phyloP scores from a whole-genome alignment of 2,329 filamentous ascomycete species.

The Monilinia aucupariae region DNA sequence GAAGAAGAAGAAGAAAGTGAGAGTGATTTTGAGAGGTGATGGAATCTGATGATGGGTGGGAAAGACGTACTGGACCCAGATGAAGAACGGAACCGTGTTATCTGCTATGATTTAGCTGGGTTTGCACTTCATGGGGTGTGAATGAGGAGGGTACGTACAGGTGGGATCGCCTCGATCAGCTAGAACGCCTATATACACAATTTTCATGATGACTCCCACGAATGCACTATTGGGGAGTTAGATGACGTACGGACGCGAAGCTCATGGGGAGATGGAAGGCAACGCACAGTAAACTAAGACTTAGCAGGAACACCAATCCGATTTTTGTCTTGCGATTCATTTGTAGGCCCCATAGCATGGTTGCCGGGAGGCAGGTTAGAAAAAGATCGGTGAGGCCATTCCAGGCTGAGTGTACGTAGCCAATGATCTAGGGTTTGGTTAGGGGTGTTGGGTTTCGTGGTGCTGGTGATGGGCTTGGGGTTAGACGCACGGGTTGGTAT shows the following conservation, averaged over 20 bases:
- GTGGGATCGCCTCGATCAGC: constrained; percentile 20
- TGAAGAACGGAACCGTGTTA: constrained; percentile 19
- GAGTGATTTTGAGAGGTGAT: too few species aligned
- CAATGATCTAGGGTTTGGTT: constrained; percentile 2
- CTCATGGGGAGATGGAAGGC: too few species aligned
- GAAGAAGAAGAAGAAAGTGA: too few species aligned
- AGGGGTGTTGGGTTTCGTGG: not conserved
- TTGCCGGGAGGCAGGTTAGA: constrained; percentile 19
- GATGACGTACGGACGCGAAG: too few species aligned
- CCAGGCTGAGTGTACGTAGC: constrained; percentile 13
- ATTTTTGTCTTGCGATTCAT: constrained; percentile 19
- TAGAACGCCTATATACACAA: constrained; percentile 18
- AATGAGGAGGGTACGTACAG: not conserved
- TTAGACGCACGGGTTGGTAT: constrained; percentile 18
- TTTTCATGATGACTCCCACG: constrained; percentile 21
- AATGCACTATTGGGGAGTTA: constrained; percentile 17
- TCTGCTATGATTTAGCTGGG: not conserved
- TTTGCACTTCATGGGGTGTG: too few species aligned
- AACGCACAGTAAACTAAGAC: constrained; percentile 21
- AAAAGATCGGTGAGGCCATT: constrained; percentile 20
- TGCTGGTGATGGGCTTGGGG: not conserved
- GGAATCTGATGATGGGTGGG: too few species aligned
- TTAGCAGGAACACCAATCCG: constrained; percentile 18
- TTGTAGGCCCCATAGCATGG: constrained; percentile 21
- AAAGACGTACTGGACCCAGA: constrained; percentile 20